phyloP scores from a whole-genome alignment of 208 protist genomes.

The Acanthamoeba sp. region DNA sequence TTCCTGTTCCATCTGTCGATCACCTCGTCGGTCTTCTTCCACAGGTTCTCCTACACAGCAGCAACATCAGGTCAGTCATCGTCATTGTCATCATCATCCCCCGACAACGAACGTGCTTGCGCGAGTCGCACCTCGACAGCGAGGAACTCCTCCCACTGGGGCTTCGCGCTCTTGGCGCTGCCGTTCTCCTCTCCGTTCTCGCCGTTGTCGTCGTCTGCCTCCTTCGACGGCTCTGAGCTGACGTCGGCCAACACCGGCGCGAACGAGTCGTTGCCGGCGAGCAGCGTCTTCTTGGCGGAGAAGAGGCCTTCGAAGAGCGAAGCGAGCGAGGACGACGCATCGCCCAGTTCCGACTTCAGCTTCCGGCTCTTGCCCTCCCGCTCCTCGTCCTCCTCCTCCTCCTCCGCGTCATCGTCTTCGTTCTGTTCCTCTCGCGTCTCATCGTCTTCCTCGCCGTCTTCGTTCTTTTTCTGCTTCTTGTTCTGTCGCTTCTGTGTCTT shows the following conservation, averaged over 20 bases:
- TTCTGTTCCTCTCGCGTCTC: neutral
- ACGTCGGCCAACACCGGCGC: neutral
- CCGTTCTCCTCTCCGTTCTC: neutral
- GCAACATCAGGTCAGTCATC: neutral
- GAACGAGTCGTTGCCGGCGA: conserved; percentile 29
- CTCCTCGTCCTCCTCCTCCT: neutral
- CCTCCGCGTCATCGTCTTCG: neutral
- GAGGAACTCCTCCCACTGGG: conserved; percentile 4
- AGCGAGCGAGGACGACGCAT: neutral
- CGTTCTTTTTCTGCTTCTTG: neutral
- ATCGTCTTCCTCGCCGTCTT: neutral
- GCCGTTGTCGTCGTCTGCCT: neutral
- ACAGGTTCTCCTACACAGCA: conserved; percentile 18
- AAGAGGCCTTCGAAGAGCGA: conserved; percentile 42
- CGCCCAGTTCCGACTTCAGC: conserved; percentile 5
- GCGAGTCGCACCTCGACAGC: neutral
- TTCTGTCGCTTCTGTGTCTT: neutral
- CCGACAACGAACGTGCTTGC: too few relatives aligned
- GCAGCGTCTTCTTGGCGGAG: conserved; percentile 36
- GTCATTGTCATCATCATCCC: too few relatives aligned
- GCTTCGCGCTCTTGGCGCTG: neutral
- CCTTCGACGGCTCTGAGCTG: neutral
- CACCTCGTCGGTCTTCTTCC: conserved; percentile 70
- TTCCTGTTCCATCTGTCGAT: conserved; percentile 80
- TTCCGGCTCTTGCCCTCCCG: neutral